These are phyloP conservation scores for Globisporangium yorkense DNA, from an alignment of 352 stramenopile genomes.

Conservation along the genomic window DNA sequence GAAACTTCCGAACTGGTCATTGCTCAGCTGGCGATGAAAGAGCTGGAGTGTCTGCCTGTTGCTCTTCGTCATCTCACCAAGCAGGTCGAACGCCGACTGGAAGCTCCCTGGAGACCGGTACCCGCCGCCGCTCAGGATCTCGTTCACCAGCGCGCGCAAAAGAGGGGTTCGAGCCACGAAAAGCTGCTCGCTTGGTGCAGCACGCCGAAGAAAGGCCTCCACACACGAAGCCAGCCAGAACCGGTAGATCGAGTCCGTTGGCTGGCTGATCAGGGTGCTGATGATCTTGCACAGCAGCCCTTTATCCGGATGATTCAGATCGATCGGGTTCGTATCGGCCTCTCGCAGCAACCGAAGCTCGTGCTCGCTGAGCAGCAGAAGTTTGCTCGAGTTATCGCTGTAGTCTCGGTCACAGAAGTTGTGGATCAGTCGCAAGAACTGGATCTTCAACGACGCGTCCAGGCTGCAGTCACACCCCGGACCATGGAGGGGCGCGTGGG, in stretches of 20 bases:
- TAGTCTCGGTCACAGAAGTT: slow-evolving; percentile 96
- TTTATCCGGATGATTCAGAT: slow-evolving; percentile 63
- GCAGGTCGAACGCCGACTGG: slow-evolving; percentile 94
- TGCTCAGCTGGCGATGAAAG: slow-evolving; percentile 82
- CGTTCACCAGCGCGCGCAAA: slow-evolving; percentile 79
- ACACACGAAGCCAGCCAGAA: slow-evolving; percentile 97
- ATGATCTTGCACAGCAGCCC: slow-evolving; percentile 91
- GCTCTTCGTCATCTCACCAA: slow-evolving; percentile 95
- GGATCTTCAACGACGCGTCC: slow-evolving; percentile 92
- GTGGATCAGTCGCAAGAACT: slow-evolving; percentile 94
- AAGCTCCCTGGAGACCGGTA: slow-evolving; percentile 89
- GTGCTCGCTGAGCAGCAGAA: slow-evolving; percentile 69
- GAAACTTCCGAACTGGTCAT: slow-evolving; percentile 87
- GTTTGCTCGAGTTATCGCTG: slow-evolving; percentile 75
- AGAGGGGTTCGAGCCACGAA: slow-evolving; percentile 88
- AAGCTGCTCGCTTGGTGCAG: slow-evolving; percentile 81
- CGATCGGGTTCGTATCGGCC: slow-evolving; percentile 36
- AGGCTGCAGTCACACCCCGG: slow-evolving; percentile 93
- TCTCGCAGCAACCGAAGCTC: slow-evolving; percentile 55
- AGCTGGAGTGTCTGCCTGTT: slow-evolving; percentile 89
- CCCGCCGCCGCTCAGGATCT: slow-evolving; percentile 77
- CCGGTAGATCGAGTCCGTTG: slow-evolving; percentile 91
- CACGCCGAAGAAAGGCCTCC: slow-evolving; percentile 92
- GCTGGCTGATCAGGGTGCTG: slow-evolving; percentile 84
- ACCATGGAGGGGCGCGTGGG: slow-evolving; percentile 61